phyloP scores from a whole-genome alignment of 179 eudicot species.

The Sideroxylon spinosum region DNA sequence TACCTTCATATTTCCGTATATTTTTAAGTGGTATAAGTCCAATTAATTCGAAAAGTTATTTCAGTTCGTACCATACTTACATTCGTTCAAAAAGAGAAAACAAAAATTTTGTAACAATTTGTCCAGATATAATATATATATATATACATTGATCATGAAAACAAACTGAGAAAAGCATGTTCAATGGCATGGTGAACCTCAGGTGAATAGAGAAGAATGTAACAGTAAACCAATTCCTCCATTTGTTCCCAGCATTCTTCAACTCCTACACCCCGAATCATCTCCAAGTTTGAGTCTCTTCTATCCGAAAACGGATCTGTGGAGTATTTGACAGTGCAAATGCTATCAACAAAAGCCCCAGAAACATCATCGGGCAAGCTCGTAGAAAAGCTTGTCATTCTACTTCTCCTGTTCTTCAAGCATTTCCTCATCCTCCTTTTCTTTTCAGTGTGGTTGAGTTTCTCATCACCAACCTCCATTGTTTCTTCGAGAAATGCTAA shows the following conservation, averaged over 20 bases:
- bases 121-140: too few species aligned
- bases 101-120: too few species aligned
- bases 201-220: constrained; percentile 54
- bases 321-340: constrained; percentile 55
- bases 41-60: too few species aligned
- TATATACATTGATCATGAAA: neutral
- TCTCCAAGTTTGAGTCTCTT: constrained; percentile 47
- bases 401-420: neutral
- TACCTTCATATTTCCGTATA: too few species aligned
- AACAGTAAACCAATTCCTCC: constrained; percentile 73
- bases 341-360: constrained; percentile 41
- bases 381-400: constrained; percentile 66
- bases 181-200: constrained; percentile 44
- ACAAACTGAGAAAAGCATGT: constrained; percentile 59
- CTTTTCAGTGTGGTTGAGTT: constrained; percentile 3
- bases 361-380: constrained; percentile 50
- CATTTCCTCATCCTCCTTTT: constrained; percentile 15
- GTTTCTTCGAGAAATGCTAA: neutral
- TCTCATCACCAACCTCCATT: constrained; percentile 13
- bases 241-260: constrained; percentile 46
- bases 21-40: too few species aligned
- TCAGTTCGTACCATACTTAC: too few species aligned
- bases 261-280: constrained; percentile 44
- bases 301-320: constrained; percentile 45
- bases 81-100: too few species aligned